Evolutionary conservation across 495 filamentous ascomycete species (phyloP).

Genomic region (Penicillium lagena): DNA sequence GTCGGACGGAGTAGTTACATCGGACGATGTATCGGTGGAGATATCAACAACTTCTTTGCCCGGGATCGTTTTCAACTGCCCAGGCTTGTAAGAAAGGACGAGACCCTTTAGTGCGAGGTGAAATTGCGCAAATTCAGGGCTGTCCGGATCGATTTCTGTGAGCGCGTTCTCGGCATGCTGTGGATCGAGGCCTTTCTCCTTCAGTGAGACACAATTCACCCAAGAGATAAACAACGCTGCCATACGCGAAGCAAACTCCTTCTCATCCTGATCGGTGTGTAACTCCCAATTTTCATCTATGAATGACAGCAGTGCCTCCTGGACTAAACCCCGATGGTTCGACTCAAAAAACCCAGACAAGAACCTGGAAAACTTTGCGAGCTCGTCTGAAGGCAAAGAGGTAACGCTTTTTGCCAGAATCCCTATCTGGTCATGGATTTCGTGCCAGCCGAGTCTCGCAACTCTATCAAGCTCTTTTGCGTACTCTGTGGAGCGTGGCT

Average conservation of each 20-base stretch:
- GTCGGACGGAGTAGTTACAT: too few species aligned
- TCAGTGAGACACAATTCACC: constrained; percentile 2
- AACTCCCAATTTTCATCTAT: too few species aligned
- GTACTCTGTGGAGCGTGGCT: neutral
- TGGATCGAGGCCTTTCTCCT: too few species aligned
- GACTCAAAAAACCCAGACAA: neutral
- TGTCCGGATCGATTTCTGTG: too few species aligned
- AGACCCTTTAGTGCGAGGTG: too few species aligned
- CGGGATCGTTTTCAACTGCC: too few species aligned
- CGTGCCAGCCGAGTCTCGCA: neutral
- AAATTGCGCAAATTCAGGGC: too few species aligned
- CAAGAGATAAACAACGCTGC: neutral
- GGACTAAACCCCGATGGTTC: neutral
- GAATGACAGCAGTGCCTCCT: neutral
- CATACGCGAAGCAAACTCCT: neutral
- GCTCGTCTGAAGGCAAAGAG: neutral
- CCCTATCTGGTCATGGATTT: neutral
- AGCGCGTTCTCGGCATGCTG: too few species aligned
- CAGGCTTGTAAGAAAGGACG: too few species aligned
- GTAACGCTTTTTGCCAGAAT: neutral
- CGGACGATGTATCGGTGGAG: too few species aligned
- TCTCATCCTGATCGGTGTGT: neutral
- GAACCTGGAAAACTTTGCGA: neutral
- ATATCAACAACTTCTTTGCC: too few species aligned
- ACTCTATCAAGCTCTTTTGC: neutral